Conservation (phyloP, 257 asterid genomes). For the Linderniella brevidens region DNA sequence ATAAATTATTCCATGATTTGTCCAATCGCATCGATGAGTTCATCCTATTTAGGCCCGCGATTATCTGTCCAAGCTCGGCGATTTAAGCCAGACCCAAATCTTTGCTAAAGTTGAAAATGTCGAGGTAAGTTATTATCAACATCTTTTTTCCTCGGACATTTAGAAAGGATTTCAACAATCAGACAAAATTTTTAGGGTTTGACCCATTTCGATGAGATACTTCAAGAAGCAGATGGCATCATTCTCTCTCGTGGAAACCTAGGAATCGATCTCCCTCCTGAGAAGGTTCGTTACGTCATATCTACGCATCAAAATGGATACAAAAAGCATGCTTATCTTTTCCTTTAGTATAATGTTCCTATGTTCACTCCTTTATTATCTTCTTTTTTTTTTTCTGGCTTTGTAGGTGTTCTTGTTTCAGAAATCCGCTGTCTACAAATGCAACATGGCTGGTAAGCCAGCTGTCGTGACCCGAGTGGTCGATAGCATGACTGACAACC, state of each 20-base stretch:
- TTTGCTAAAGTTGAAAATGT: slow-evolving; percentile 55
- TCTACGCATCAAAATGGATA: too few relatives aligned
- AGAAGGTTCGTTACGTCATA: slow-evolving; percentile 1
- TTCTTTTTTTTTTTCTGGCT: neutral
- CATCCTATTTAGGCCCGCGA: slow-evolving; percentile 25
- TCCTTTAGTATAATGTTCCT: too few relatives aligned
- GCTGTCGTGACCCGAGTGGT: slow-evolving; percentile 3
- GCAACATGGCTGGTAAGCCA: slow-evolving; percentile 7
- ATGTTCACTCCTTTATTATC: too few relatives aligned
- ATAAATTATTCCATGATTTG: too few relatives aligned
- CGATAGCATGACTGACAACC: slow-evolving; percentile 6
- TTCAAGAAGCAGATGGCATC: slow-evolving; percentile 7
- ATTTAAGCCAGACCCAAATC: slow-evolving; percentile 54
- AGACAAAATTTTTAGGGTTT: neutral
- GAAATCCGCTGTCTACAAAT: slow-evolving; percentile 7
- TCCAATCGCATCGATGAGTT: too few relatives aligned
- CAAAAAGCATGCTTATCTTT: too few relatives aligned
- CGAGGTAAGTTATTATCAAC: slow-evolving; percentile 11
- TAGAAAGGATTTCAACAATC: neutral
- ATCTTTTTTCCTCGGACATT: neutral
- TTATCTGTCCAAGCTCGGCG: slow-evolving; percentile 47
- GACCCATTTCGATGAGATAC: slow-evolving; percentile 6
- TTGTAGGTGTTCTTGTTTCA: slow-evolving; percentile 7
- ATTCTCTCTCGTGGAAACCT: slow-evolving; percentile 8
- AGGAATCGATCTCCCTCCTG: slow-evolving; percentile 7